Conservation (phyloP, 495 filamentous ascomycete species). For the Podospora conica region DNA sequence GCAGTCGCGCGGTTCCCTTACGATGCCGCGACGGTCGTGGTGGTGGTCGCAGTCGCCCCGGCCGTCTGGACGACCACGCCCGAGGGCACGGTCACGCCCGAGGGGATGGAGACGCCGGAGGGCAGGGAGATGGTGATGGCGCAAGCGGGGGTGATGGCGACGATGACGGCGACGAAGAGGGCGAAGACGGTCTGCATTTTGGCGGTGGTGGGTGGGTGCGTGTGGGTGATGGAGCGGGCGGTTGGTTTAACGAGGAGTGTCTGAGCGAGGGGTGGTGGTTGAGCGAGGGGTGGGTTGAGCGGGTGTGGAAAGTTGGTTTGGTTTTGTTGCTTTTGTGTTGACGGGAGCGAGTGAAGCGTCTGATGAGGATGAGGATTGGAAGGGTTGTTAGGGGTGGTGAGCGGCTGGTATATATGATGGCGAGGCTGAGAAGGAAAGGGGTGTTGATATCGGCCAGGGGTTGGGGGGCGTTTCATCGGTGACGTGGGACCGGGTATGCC, state of each 20-base stretch:
- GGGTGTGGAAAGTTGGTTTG: neutral
- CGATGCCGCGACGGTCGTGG: conserved; percentile 8
- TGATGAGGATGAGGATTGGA: neutral
- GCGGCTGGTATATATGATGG: neutral
- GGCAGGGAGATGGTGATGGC: conserved; percentile 26
- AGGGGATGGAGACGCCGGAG: conserved; percentile 23
- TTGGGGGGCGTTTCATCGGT: too few relatives aligned
- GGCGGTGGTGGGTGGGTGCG: conserved; percentile 1
- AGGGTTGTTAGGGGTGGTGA: neutral
- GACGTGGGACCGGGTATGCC: too few relatives aligned
- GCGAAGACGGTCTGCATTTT: conserved; percentile 20
- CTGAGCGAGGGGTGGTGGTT: neutral
- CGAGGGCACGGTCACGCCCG: conserved; percentile 22
- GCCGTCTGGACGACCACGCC: conserved; percentile 21
- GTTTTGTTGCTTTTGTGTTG: too few relatives aligned
- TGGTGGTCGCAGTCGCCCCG: conserved; percentile 12
- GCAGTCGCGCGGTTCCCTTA: too few relatives aligned
- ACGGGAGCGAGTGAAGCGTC: neutral
- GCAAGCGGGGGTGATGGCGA: conserved; percentile 9
- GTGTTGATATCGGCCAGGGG: too few relatives aligned
- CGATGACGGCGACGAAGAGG: conserved; percentile 8
- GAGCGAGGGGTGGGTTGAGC: neutral
- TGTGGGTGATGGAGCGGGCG: neutral
- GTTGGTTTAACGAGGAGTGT: too few relatives aligned
- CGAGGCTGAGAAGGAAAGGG: too few relatives aligned